Evolutionary conservation across 2,329 filamentous ascomycete species (phyloP), one percentile per base, ranked within the genome.

Genomic region (Chrysoporthe austroafricana): DNA sequence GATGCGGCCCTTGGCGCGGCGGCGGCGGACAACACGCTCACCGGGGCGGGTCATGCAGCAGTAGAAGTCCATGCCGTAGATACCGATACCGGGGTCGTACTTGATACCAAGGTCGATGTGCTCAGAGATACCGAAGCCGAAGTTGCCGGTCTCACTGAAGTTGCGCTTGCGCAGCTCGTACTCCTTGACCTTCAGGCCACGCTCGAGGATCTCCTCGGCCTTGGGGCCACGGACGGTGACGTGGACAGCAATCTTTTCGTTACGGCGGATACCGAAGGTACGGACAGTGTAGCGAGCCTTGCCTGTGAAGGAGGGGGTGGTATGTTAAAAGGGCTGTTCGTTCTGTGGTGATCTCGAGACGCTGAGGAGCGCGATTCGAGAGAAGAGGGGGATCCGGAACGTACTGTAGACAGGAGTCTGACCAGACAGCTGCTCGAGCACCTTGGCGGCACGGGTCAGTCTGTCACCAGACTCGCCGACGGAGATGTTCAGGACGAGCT

Each of bases 61-160:
- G 92, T 97, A 99, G 87, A 99, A 99, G 87, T 99, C 96, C 96
- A 99, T 99, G 83, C 96, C 94, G 89, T 97, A 97, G 84, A 97
- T 97, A 90, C 94, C 94, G 77, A 97, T 97, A 73, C 89, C 91
- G 74, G 94, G 94, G 87, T 97, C 94, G 88, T 97, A 97, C 91
- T 99, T 99, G 93, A 99, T 99, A 80, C 96, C 96, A 79, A 99
- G 89, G 90, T 99, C 96, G 85, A 99, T 99, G 92, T 99, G 96
- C 88, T 99, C 96, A 87, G 89, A 94, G 88, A 99, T 99, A 88
- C 96, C 96, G 90, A 99, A 99, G 77, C 96, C 96, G 83, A 99
- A 99, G 92, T 97, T 97, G 83, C 96, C 96, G 75, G 95, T 98
- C 90, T 97, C 93, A 81, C 91, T 95, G 92, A 99, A 99, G 93